Evolutionary conservation across 2,329 filamentous ascomycete genomes (phyloP), one percentile per base, ranked within the genome.

Genomic region (Nigrospora sphaerica): DNA sequence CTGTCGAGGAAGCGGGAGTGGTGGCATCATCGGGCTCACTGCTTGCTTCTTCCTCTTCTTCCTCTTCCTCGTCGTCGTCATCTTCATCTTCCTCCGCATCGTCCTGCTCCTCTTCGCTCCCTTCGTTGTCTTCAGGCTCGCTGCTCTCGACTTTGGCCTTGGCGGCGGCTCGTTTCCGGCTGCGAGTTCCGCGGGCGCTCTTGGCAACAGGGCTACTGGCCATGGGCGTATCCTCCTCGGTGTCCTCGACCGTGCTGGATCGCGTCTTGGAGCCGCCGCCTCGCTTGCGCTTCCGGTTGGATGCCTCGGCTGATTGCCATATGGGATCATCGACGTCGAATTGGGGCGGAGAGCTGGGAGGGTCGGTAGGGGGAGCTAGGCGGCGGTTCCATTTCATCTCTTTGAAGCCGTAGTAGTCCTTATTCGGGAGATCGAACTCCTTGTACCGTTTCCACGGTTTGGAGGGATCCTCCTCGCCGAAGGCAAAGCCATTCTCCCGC

Each of bases 401-500:
- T 49, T 69, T 64, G 57, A 70, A 16, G 23, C 23, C 23, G 23
- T 28, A 28, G 35, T 38, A 78, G 1, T 73, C 66, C 14, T 58
- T 58, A 10, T 59, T 57, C 0, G 83, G 83, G 5, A 88, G 71
- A 28, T 76, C 72, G 54, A 89, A 89, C 23, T 85, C 79, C 45
- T 79, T 73, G 60, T 83, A 88, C 48, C 76, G 73, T 19, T 83
- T 76, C 46, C 77, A 72, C 17, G 77, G 73, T 32, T 74, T 71
- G 33, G 80, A 73, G 28, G 81, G 80, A 32, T 85, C 80, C 32
- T 69, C 67, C 37, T 73, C 69, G 50, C 75, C 74, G 42, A 44
- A 44, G 17, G 73, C 69, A 51, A 70, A 68, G 52, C 73, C 72
- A 61, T 84, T 77, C 63, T 88, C 92, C 57, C 90, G 82, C 62